Evolutionary conservation across 257 asterid species (phyloP).

Genomic region (Solanum clarkiae): DNA sequence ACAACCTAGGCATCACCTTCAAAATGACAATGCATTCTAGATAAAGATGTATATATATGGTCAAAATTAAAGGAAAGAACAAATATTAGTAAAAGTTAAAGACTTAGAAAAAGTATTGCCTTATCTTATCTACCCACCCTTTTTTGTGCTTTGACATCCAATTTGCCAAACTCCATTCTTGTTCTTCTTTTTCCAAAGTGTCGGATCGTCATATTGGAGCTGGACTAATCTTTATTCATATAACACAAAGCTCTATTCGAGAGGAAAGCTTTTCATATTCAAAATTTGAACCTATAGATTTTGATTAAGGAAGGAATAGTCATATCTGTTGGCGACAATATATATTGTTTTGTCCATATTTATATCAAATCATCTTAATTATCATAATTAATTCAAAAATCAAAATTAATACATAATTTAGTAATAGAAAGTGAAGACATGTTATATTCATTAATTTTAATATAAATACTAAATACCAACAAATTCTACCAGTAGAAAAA

Average conservation of each 20-base stretch:
- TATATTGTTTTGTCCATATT: too few species aligned
- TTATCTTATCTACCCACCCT: constrained; percentile 5
- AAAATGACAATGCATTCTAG: not conserved
- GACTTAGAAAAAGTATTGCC: not conserved
- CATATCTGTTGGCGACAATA: too few species aligned
- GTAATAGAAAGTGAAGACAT: not conserved
- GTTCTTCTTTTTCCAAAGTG: not conserved
- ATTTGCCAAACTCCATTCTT: not conserved
- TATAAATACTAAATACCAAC: not conserved
- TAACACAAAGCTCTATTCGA: too few species aligned
- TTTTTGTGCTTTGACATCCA: not conserved
- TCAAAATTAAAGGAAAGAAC: not conserved
- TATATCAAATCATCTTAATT: not conserved
- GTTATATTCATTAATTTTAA: not conserved
- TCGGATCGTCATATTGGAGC: too few species aligned
- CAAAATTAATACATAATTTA: not conserved
- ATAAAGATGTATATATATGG: not conserved
- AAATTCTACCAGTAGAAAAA: not conserved
- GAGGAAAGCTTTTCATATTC: too few species aligned
- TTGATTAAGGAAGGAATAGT: too few species aligned
- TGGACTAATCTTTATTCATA: too few species aligned
- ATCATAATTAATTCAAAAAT: not conserved
- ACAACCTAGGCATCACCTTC: not conserved
- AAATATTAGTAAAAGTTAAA: not conserved
- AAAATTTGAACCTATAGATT: too few species aligned